Percentiles rank a stretch among this genome's conserved stretches.
Conservation (phyloP, 495 filamentous ascomycete species). For the Hyaloscypha variabilis region DNA sequence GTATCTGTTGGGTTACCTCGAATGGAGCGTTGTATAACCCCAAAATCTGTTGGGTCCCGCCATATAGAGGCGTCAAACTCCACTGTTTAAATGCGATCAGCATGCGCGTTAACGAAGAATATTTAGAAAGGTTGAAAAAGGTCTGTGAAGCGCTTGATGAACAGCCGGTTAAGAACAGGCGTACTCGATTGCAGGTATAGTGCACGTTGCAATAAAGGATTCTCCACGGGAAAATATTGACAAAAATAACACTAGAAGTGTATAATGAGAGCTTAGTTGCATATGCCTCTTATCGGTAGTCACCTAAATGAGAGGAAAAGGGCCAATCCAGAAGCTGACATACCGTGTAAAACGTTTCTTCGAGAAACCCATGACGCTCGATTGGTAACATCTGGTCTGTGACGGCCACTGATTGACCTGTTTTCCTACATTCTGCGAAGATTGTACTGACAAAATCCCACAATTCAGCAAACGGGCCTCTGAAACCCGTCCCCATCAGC, state of each 20-base stretch:
- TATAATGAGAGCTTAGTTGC: no score
- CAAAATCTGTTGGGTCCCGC: conserved; percentile 55
- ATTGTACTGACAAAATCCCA: conserved; percentile 26
- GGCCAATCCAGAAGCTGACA: background rate
- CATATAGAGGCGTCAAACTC: conserved; percentile 67
- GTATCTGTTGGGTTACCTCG: conserved; percentile 63
- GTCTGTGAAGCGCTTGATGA: no score
- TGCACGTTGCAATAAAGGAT: no score
- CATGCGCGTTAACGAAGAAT: no score
- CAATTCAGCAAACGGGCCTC: conserved; percentile 24
- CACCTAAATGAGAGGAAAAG: no score
- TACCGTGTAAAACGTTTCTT: conserved; percentile 67
- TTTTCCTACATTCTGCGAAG: conserved; percentile 18
- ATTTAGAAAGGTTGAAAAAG: no score
- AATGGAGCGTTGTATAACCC: conserved; percentile 68
- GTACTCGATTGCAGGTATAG: no score
- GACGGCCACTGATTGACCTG: conserved; percentile 22
- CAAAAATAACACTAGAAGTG: no score
- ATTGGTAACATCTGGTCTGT: conserved; percentile 28
- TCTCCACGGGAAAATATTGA: no score
- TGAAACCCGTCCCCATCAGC: conserved; percentile 31
- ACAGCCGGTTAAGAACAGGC: no score
- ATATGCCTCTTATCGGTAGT: no score
- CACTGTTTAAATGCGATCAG: conserved; percentile 35
- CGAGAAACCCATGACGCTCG: conserved; percentile 47